A percentile compares a stretch with the other conserved stretches of the same genome.
Conservation (phyloP, 2,329 filamentous ascomycete genomes). For the Neoscytalidium dimidiatum region DNA sequence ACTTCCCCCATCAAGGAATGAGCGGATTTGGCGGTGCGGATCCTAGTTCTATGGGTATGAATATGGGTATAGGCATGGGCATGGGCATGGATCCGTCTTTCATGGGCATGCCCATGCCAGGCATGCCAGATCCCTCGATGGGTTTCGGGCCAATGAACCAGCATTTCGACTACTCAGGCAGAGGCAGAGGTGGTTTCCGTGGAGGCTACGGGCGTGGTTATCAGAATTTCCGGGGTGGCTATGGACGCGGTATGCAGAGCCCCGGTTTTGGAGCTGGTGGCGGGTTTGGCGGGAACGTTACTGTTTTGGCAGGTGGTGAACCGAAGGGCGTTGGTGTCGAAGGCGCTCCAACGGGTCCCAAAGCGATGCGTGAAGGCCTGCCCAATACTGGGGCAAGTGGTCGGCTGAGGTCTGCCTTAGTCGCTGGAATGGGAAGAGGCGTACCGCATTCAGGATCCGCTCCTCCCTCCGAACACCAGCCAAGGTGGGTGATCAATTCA, state of each 20-base stretch:
- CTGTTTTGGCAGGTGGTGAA: conserved; percentile 38
- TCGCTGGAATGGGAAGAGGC: not conserved
- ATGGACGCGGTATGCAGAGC: conserved; percentile 41
- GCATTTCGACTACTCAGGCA: conserved; percentile 53
- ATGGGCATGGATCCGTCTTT: conserved; percentile 25
- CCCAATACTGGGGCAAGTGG: conserved; percentile 78
- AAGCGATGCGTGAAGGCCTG: conserved; percentile 88
- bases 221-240: conserved; percentile 50
- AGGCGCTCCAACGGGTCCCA: conserved; percentile 85
- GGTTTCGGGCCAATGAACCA: conserved; percentile 7
- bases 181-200: conserved; percentile 59
- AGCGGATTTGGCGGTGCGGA: conserved; percentile 11
- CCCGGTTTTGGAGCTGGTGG: conserved; percentile 19
- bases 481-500: conserved; percentile 2
- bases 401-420: conserved; percentile 40
- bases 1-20: conserved; percentile 7
- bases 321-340: conserved; percentile 59
- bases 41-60: conserved; percentile 8
- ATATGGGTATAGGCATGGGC: conserved; percentile 16
- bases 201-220: conserved; percentile 41
- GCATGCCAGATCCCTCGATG: conserved; percentile 26
- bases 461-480: conserved; percentile 5
- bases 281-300: conserved; percentile 34
- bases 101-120: conserved; percentile 35
- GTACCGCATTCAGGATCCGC: not conserved